Evolutionary conservation across 306 rosid genomes (phyloP).

Genomic region (Macrotyloma uniflorum): DNA sequence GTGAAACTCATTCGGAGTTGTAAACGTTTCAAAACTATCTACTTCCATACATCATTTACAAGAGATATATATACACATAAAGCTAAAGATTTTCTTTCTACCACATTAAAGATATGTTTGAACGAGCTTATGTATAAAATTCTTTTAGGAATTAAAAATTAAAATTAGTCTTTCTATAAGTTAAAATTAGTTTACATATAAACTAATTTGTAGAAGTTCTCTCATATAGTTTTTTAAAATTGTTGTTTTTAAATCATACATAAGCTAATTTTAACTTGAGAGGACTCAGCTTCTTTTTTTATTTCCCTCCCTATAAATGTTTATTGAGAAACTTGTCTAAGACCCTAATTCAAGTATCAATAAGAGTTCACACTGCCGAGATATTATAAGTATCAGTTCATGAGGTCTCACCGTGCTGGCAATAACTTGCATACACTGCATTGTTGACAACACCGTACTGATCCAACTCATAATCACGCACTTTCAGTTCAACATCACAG

Average conservation of each 20-base stretch:
- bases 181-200: no score
- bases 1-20: conserved; percentile 12
- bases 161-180: no score
- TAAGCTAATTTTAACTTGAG: no score
- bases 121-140: no score
- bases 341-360: not conserved
- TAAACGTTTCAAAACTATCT: conserved; percentile 3
- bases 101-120: not conserved
- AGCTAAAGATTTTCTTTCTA: not conserved
- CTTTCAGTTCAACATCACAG: conserved; percentile 71
- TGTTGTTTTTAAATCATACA: no score
- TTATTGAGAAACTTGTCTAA: not conserved
- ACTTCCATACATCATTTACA: not conserved
- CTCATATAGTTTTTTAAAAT: no score
- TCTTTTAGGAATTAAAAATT: no score
- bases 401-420: conserved; percentile 76
- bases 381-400: conserved; percentile 6
- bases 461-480: conserved; percentile 91
- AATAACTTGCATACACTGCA: conserved; percentile 90
- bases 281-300: no score
- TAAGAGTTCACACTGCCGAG: not conserved
- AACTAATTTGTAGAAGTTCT: no score
- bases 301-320: no score
- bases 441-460: conserved; percentile 94
- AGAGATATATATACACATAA: not conserved